Evolutionary conservation across 176 grass and related monocot genomes (phyloP).

Genomic region (Guadua angustifolia): DNA sequence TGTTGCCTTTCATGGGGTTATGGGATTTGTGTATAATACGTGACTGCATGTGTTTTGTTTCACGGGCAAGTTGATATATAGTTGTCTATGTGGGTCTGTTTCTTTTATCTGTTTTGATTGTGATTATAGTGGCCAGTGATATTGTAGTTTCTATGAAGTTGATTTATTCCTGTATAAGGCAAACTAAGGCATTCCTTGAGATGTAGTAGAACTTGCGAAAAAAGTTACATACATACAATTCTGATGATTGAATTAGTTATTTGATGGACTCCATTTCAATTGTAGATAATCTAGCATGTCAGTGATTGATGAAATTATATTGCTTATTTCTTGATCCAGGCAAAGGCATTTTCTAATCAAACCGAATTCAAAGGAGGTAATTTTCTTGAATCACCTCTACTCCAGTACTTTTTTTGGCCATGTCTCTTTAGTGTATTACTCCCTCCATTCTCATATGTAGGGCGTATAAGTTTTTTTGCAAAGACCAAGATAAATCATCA

Average conservation of each 20-base stretch:
- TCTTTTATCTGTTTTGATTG: not conserved
- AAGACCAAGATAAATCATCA: too few species aligned
- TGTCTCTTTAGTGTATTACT: too few species aligned
- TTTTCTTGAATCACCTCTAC: slow-evolving; percentile 41
- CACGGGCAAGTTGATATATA: not conserved
- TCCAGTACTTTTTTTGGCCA: not conserved
- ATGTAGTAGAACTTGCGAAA: not conserved
- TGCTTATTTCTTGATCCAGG: slow-evolving; percentile 61
- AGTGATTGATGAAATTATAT: not conserved
- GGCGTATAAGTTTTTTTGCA: too few species aligned
- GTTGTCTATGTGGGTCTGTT: not conserved
- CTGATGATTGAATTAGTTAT: slow-evolving; percentile 9
- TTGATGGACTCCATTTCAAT: slow-evolving; percentile 3
- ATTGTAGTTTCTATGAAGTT: not conserved
- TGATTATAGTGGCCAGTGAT: not conserved
- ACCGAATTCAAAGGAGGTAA: slow-evolving; percentile 95
- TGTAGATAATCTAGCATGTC: slow-evolving; percentile 2
- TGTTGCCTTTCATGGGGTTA: not conserved
- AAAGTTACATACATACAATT: not conserved
- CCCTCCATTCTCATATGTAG: too few species aligned
- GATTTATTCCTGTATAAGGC: not conserved
- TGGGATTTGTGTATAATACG: not conserved
- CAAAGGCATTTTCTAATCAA: slow-evolving; percentile 83
- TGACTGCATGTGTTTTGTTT: not conserved
- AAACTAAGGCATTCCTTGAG: not conserved